Evolutionary conservation across 345 rosid species (phyloP), one percentile per base, ranked within the genome.

Genomic region (Pistacia vera): DNA sequence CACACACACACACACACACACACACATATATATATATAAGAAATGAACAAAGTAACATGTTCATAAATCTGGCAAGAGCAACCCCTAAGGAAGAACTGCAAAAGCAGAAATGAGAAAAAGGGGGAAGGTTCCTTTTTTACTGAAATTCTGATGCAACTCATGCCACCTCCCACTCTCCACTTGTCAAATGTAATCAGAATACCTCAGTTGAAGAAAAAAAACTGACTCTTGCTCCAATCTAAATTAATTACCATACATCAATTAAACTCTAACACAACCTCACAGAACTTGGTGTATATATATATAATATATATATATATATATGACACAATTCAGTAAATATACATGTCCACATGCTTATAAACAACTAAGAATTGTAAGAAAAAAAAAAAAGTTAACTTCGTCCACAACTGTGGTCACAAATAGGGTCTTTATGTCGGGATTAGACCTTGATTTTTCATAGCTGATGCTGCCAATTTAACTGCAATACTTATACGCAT

Each of bases 181-280:
- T 90, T 36, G 90, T 89, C 84, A 90, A 92, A 89, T 84, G 46
- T 93, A 97, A 84, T 93, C 98, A 79, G 91, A 93, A 63, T 86
- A 81, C 80, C 89, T 84, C 93, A 91, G 87, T 88, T 93, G 84
- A 93, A 93, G 87, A 78, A 91, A 83, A 83, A 87, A 91, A 38
- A 90, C 92, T 4, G 98, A 93, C 84, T 93, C 98, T 82, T 91
- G 89, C 88, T 93, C 98, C 93, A 93, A 73, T 68, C 98, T 93
- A 60, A 59, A 74, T 46, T n/a, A 72, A 52, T 12, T 18, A 67
- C 36, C 46, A 63, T 63, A 3, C 63, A 59, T 59, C 46, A 30
- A 77, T 49, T 55, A 44, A 67, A 72, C 36, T 10, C 51, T 4
- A 66, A 59, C 46, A 76, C 54, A 66, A 11, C 69, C 64, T 57